Evolutionary conservation across 345 rosid species (phyloP).

Genomic region (Crucihimalaya himalaica): DNA sequence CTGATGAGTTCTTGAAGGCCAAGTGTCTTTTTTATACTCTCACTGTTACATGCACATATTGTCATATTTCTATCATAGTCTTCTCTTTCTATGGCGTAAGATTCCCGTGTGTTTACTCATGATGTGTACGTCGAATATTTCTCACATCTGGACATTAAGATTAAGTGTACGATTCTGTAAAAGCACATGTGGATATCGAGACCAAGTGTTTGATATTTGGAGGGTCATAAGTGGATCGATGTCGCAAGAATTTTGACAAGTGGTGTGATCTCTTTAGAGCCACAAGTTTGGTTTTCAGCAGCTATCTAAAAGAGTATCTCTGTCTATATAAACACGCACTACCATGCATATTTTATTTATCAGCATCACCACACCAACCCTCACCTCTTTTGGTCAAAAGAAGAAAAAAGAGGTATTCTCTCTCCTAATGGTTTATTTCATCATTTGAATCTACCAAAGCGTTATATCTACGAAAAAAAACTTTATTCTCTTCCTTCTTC

Average conservation of each 20-base stretch:
- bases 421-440: neutral
- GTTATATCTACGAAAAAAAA: neutral
- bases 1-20: neutral
- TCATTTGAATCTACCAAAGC: neutral
- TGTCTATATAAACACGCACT: slow-evolving; percentile 26
- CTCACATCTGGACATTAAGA: slow-evolving; percentile 18
- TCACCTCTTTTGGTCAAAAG: neutral
- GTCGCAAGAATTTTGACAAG: slow-evolving; percentile 10
- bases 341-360: neutral
- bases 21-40: slow-evolving; percentile 5
- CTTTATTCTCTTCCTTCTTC: neutral
- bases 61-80: neutral
- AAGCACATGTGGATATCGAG: slow-evolving; percentile 26
- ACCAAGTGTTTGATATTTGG: slow-evolving; percentile 11
- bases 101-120: slow-evolving; percentile 2
- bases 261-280: neutral
- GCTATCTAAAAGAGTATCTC: neutral
- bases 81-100: neutral
- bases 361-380: neutral
- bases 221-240: neutral
- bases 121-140: neutral
- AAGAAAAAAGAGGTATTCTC: neutral
- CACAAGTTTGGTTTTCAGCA: slow-evolving; percentile 21
- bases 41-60: slow-evolving; percentile 14
- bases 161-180: slow-evolving; percentile 14